A percentile compares a stretch with the other conserved stretches of the same genome.
These are phyloP conservation scores for Penicillium macrosclerotiorum DNA, from an alignment of 495 filamentous ascomycete genomes.

Conservation along the genomic window DNA sequence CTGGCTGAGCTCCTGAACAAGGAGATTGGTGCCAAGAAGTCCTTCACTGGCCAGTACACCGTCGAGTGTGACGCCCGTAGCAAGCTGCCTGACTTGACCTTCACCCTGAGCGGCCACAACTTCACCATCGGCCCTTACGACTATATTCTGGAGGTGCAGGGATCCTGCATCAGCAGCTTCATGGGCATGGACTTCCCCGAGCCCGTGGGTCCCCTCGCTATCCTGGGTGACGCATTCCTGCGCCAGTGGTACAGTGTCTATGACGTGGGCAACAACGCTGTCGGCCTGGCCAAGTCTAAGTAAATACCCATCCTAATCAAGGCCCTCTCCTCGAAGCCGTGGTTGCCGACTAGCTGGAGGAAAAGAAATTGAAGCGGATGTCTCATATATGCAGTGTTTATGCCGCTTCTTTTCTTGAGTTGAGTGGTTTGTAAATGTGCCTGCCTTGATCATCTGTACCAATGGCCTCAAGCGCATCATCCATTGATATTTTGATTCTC, in stretches of 20 bases:
- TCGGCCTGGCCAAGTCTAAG: slow-evolving; percentile 86
- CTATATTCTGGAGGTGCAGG: slow-evolving; percentile 94
- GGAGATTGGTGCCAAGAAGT: slow-evolving; percentile 97
- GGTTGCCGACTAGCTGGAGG: slow-evolving; percentile 11
- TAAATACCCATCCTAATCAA: too few relatives aligned
- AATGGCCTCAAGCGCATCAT: slow-evolving; percentile 11
- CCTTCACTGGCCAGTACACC: slow-evolving; percentile 90
- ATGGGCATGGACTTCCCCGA: slow-evolving; percentile 97
- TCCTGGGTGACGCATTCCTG: slow-evolving; percentile 97
- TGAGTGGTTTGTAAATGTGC: slow-evolving; percentile 9
- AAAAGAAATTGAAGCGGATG: slow-evolving; percentile 10
- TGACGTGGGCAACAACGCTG: slow-evolving; percentile 77
- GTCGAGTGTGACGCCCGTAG: slow-evolving; percentile 85
- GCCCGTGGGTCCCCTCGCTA: slow-evolving; percentile 88
- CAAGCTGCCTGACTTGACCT: slow-evolving; percentile 80
- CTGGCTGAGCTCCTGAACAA: slow-evolving; percentile 97
- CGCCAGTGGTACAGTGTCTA: slow-evolving; percentile 97
- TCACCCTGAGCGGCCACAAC: slow-evolving; percentile 82
- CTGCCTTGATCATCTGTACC: slow-evolving; percentile 8
- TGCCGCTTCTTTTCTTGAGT: slow-evolving; percentile 7
- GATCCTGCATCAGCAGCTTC: slow-evolving; percentile 94
- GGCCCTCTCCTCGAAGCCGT: slow-evolving; percentile 7
- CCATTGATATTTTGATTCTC: slow-evolving; percentile 8
- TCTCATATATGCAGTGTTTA: slow-evolving; percentile 17
- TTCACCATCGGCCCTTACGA: slow-evolving; percentile 88